phyloP scores from a whole-genome alignment of 805 yeast species.

The Ogataea haglerorum region DNA sequence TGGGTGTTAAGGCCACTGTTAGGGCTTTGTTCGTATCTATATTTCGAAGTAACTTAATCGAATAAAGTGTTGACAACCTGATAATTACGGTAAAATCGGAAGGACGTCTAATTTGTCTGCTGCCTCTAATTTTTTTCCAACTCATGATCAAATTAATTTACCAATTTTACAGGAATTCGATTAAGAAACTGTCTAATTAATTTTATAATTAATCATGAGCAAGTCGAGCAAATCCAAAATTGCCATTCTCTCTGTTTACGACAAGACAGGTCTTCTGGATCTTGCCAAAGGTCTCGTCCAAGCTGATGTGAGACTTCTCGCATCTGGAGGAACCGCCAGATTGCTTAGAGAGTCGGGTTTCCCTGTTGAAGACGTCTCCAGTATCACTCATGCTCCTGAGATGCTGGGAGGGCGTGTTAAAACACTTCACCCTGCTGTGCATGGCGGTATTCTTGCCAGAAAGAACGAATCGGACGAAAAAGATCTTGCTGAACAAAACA shows the following conservation, averaged over 20 bases:
- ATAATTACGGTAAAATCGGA: not conserved
- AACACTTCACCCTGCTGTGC: slow-evolving; percentile 98
- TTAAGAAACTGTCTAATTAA: slow-evolving; percentile 1
- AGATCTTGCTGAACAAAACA: slow-evolving; percentile 84
- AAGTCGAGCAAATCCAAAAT: slow-evolving; percentile 54
- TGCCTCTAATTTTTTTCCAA: not conserved
- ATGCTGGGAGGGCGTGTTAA: slow-evolving; percentile 98
- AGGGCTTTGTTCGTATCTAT: slow-evolving; percentile 5
- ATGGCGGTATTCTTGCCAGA: slow-evolving; percentile 96
- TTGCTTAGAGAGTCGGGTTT: slow-evolving; percentile 96
- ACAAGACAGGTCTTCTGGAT: slow-evolving; percentile 94
- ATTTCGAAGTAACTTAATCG: slow-evolving; percentile 1
- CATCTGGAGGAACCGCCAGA: slow-evolving; percentile 96
- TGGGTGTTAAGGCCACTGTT: slow-evolving; percentile 7
- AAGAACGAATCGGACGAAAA: slow-evolving; percentile 85
- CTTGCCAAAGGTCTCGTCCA: slow-evolving; percentile 91
- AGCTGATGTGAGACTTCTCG: slow-evolving; percentile 86
- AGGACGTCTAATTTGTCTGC: not conserved
- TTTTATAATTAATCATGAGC: slow-evolving; percentile 7
- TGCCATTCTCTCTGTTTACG: slow-evolving; percentile 95
- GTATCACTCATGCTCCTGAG: slow-evolving; percentile 98
- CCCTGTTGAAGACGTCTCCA: slow-evolving; percentile 93
- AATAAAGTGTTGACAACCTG: slow-evolving; percentile 1
- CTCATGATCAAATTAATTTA: not conserved
- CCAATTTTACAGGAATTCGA: slow-evolving; percentile 4